Evolutionary conservation across 805 yeast genomes (phyloP), one percentile per base, ranked within the genome.

Genomic region (Lipomyces sp.): DNA sequence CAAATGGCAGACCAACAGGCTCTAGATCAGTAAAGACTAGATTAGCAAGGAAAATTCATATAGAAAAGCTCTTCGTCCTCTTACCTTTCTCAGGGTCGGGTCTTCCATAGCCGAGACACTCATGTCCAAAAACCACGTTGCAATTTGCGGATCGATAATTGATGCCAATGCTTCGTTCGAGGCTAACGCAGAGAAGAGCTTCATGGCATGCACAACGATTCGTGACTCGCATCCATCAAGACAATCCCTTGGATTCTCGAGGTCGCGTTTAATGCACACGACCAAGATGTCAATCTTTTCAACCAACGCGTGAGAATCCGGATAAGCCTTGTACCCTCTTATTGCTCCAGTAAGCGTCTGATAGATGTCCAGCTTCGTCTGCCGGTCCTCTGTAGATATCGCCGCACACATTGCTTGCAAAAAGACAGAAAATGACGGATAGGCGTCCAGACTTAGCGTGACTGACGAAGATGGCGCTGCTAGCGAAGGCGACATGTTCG

Each of bases 221-320:
- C 57, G 34, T 6, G 57, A 53, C 28, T 50, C 57, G 22, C 55
- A 50, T 2, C 57, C 55, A 14, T 45, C 49, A 4, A 50, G 10
- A 11, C 26, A 32, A 39, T 49, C 55, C 8, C 39, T 35, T 2
- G 58, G 58, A 33, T 37, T 34, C 32, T 46, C 53, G 3, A 54
- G 36, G 24, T 54, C 58, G 26, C 57, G 52, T 22, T 46, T 33
- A 38, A 54, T 52, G 24, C 26, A 47, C 4, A 50, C 16, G 7
- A 54, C 43, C 13, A 54, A 40, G 6, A 23, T 18, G 18, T 41
- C 33, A 7, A 52, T 14, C 22, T 44, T 28, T 8, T 26, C 28
- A 28, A 41, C 24, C 13, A 54, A n/a, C 1, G 43, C 38, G n/a
- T 40, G 21, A 5, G 50, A 39, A 19, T 51, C 53, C 2, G 58